Conservation (phyloP, 495 filamentous ascomycete genomes). For the Tuber magnatum region DNA sequence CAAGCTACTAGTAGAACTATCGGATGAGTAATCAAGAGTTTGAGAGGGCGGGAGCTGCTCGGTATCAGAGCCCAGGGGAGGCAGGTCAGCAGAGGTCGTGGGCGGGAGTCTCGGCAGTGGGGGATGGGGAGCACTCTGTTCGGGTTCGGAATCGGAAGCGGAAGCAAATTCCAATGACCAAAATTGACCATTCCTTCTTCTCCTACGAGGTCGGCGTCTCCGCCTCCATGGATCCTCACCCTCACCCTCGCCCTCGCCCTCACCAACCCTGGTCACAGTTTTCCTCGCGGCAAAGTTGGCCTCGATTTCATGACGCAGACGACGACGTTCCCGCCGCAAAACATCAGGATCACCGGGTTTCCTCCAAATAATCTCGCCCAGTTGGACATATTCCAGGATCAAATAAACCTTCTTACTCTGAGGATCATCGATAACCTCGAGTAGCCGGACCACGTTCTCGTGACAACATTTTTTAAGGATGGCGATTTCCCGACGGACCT, state of each 20-base stretch:
- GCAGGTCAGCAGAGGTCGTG: slow-evolving; percentile 29
- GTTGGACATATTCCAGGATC: slow-evolving; percentile 86
- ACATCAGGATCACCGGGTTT: slow-evolving; percentile 74
- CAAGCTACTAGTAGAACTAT: slow-evolving; percentile 21
- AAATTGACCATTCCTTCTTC: slow-evolving; percentile 28
- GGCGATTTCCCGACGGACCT: slow-evolving; percentile 93
- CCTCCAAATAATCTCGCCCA: slow-evolving; percentile 89
- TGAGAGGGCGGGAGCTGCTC: slow-evolving; percentile 45
- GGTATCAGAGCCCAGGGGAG: slow-evolving; percentile 39
- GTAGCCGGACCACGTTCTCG: slow-evolving; percentile 84
- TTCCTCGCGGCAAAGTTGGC: slow-evolving; percentile 15
- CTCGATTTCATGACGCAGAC: slow-evolving; percentile 43
- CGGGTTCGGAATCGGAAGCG: slow-evolving; percentile 23
- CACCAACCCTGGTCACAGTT: slow-evolving; percentile 16
- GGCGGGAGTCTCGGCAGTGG: slow-evolving; percentile 29
- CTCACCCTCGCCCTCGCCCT: slow-evolving; percentile 19
- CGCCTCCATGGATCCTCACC: slow-evolving; percentile 18
- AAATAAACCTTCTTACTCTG: slow-evolving; percentile 96
- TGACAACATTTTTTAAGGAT: slow-evolving; percentile 97
- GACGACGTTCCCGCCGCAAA: slow-evolving; percentile 68
- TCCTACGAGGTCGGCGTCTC: slow-evolving; percentile 26
- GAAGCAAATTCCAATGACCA: slow-evolving; percentile 41
- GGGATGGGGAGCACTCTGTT: slow-evolving; percentile 9
- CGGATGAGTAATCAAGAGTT: slow-evolving; percentile 48
- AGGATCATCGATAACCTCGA: slow-evolving; percentile 97